Conservation (phyloP, 2,329 filamentous ascomycete genomes). For the Penicillium sumatraense region DNA sequence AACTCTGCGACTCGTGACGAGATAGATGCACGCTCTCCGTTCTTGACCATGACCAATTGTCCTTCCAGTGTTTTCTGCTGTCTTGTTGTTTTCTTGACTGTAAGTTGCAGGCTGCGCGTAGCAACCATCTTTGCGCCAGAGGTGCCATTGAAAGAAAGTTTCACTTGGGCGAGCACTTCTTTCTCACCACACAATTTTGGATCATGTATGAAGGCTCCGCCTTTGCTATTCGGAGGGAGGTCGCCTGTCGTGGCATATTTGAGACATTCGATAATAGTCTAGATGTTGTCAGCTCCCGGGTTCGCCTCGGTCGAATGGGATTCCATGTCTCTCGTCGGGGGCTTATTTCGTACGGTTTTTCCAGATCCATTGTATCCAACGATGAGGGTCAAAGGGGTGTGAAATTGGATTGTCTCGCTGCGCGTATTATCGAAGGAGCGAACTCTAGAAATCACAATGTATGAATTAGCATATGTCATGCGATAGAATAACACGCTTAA, state of each 20-base stretch:
- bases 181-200: conserved; percentile 86
- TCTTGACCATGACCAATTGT: conserved; percentile 72
- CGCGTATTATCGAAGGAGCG: conserved; percentile 82
- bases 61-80: conserved; percentile 85
- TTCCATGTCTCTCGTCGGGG: neutral
- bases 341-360: conserved; percentile 71
- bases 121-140: conserved; percentile 80
- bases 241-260: conserved; percentile 97
- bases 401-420: conserved; percentile 82
- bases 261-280: conserved; percentile 96
- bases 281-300: conserved; percentile 10
- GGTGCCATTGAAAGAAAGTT: conserved; percentile 81
- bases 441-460: conserved; percentile 51
- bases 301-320: neutral
- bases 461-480: conserved; percentile 4
- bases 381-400: conserved; percentile 89
- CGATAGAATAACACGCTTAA: neutral
- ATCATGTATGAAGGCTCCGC: conserved; percentile 94
- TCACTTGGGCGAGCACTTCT: conserved; percentile 88
- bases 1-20: conserved; percentile 82
- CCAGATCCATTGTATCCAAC: conserved; percentile 97
- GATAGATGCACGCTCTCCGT: conserved; percentile 77
- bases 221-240: conserved; percentile 84
- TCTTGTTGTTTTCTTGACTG: conserved; percentile 77
- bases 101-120: conserved; percentile 82